Evolutionary conservation across 768 basidiomycete genomes (phyloP), one percentile per base, ranked within the genome.

Genomic region (Boletellus ananas): DNA sequence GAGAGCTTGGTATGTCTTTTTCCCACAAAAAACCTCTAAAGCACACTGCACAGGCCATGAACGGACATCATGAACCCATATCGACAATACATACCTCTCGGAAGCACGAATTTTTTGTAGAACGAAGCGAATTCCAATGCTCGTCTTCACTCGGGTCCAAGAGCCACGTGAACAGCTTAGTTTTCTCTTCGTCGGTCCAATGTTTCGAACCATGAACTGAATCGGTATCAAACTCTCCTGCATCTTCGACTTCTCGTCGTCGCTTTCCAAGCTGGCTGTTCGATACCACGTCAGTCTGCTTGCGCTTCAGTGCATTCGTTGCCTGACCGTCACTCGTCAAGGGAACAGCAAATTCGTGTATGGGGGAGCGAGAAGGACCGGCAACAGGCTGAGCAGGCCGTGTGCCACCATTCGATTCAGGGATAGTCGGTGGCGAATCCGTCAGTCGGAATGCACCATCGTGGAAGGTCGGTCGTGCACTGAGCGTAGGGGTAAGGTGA

Each of bases 171-270:
- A 90, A 90, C 40, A 90, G 72, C 54, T 78, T 81, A 13, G 85
- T 77, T 69, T 90, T 90, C 62, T 90, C 87, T 9, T 88, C 86
- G 63, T 89, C 88, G 0, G 86, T 86, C 87, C 87, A 90, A 58
- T 90, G 87, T 57, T 89, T 89, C 1, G 87, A 84, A 21, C 87
- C 87, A 52, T 80, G 78, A 4, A 70, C 76, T 9, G 66, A 63
- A 46, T 76, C 67, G 11, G 43, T 42, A 21, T 70, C 67, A 31
- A 68, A 69, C 6, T 68, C 67, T 1, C 43, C 53, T 2, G 50
- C 12, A 12, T 68, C 66, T 21, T 70, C 68, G 2, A 43, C 55
- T 6, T 68, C 68, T 37, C 67, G 58, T 17, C 67, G 62, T 49
- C 64, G 62, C 41, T 70, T 70, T 10, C 62, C 60, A 3, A 63